These are phyloP conservation scores for Calvatia gigantea DNA, from an alignment of 768 basidiomycete genomes.

Conservation along the genomic window DNA sequence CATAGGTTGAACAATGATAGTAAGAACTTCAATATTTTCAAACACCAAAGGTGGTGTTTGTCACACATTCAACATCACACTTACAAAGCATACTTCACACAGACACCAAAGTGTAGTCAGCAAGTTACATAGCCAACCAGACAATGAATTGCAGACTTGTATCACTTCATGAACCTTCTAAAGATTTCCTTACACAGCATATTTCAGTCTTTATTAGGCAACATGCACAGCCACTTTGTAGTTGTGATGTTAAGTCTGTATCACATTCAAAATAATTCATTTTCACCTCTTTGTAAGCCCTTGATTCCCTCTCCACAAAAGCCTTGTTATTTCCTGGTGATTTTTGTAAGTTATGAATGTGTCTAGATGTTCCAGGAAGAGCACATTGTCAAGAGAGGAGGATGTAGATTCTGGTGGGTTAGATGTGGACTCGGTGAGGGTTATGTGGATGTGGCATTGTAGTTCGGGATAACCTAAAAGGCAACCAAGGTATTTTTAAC, in stretches of 20 bases:
- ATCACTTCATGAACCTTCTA: slow-evolving; percentile 2
- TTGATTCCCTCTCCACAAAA: slow-evolving; percentile 58
- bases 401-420: slow-evolving; percentile 13
- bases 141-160: background rate
- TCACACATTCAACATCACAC: too few relatives aligned
- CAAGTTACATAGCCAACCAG: background rate
- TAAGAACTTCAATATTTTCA: too few relatives aligned
- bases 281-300: slow-evolving; percentile 58
- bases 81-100: too few relatives aligned
- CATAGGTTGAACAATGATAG: too few relatives aligned
- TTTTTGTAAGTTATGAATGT: slow-evolving; percentile 61
- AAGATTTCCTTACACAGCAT: slow-evolving; percentile 6
- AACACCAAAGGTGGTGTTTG: too few relatives aligned
- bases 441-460: slow-evolving; percentile 6
- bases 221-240: background rate
- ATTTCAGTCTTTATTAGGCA: background rate
- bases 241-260: slow-evolving; percentile 11
- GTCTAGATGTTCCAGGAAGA: slow-evolving; percentile 65
- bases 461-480: background rate
- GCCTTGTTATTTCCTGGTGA: slow-evolving; percentile 51
- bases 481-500: too few relatives aligned
- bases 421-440: slow-evolving; percentile 30
- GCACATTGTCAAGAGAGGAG: slow-evolving; percentile 37
- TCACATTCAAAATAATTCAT: slow-evolving; percentile 5
- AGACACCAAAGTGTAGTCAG: slow-evolving; percentile 3